Conservation (phyloP, 2,329 filamentous ascomycete species). For the Hysterium pulicare region DNA sequence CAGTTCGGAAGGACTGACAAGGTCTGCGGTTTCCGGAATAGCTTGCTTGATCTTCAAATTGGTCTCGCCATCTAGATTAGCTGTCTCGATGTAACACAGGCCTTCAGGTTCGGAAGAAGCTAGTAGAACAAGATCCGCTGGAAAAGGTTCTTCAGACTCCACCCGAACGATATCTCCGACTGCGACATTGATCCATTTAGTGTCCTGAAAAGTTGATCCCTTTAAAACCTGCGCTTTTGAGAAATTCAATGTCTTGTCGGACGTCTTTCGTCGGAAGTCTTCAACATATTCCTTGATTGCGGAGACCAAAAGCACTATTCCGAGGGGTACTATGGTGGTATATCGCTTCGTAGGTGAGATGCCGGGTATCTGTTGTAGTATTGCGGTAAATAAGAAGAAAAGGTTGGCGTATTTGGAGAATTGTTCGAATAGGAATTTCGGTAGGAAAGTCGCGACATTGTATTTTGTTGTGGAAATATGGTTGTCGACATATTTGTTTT, state of each 20-base stretch:
- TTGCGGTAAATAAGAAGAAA: constrained; percentile 98
- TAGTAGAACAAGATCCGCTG: constrained; percentile 85
- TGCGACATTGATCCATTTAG: constrained; percentile 88
- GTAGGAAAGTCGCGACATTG: constrained; percentile 86
- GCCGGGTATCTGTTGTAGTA: constrained; percentile 89
- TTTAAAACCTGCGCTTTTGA: constrained; percentile 80
- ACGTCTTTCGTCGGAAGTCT: constrained; percentile 83
- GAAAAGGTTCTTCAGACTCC: constrained; percentile 91
- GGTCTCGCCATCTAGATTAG: constrained; percentile 95
- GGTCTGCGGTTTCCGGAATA: constrained; percentile 81
- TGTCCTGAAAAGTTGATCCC: constrained; percentile 79
- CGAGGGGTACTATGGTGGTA: constrained; percentile 92
- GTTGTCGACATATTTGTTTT: constrained; percentile 91
- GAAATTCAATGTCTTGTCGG: constrained; percentile 82
- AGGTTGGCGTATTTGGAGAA: constrained; percentile 99
- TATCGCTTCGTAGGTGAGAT: constrained; percentile 94
- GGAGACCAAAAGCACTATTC: constrained; percentile 88
- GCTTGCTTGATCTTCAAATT: constrained; percentile 99
- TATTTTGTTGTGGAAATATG: constrained; percentile 98
- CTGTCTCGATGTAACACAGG: constrained; percentile 97
- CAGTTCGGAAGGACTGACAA: constrained; percentile 84
- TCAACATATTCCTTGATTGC: constrained; percentile 92
- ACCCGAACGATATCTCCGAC: constrained; percentile 93
- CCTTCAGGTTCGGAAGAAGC: constrained; percentile 97
- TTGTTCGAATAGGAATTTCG: constrained; percentile 96